Base-by-base conservation (phyloP, 2,329 filamentous ascomycete species). In the Colletotrichum sublineola region DNA sequence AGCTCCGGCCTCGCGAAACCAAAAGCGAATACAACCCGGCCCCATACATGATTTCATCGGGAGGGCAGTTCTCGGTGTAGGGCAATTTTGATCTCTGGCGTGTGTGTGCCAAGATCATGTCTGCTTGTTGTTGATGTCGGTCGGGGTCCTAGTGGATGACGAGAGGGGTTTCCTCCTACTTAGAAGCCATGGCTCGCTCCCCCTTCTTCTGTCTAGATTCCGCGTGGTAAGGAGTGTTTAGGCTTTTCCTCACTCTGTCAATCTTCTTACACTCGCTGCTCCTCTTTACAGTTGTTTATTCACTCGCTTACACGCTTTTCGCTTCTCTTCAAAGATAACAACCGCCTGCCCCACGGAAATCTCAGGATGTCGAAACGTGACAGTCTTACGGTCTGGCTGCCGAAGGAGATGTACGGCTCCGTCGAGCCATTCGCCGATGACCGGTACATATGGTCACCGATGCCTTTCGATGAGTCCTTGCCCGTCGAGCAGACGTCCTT, bases 21-120 rank as follows among this genome's bases (percentile, higher is more conserved):
- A 36, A 33, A 62, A 70, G 44, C 61, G 46, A 65, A 48, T 70
- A 62, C 67, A 56, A 73, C 70, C 66, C 55, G 46, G 68, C 60
- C 48, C 70, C 66, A 69, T 73, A 18, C 66, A 73, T 73, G 69
- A 73, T 73, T 69, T 73, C 66, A 73, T 73, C 24, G 46, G 63
- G 12, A 31, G 38, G 46, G 46, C 46, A 48, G 46, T 48, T 33
- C 33, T 33, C 18, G 24, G 46, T 33, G 38, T 36, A 24, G 12
- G 33, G 18, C 12, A 50, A 5, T 11, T 36, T 36, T 44, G 50
- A 46, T 15, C 31, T 53, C 50, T 36, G 50, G 15, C 36, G 61
- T 52, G 14, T 46, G 61, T 52, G 14, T 42, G 61, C 46, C 61
- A 63, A 63, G 61, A 53, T 40, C 38, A 14, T 14, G 46, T 36